A percentile compares a stretch with the other conserved stretches of the same genome.
Evolutionary conservation across 164 flowering plant species (phyloP).

Genomic region (Platanus orientalis): DNA sequence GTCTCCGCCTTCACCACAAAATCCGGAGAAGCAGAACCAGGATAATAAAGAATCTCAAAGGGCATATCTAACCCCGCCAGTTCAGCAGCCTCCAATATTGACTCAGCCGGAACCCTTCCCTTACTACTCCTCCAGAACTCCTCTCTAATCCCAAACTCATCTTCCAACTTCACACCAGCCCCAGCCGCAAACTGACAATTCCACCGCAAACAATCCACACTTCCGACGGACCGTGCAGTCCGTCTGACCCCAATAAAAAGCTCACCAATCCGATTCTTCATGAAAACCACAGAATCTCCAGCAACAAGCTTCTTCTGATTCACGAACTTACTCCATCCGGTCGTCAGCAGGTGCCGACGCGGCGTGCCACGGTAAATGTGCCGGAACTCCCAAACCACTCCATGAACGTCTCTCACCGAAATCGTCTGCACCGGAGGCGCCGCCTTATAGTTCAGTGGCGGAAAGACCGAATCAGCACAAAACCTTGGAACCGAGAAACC

Average conservation of each 20-base stretch:
- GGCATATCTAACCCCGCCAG: constrained; percentile 38
- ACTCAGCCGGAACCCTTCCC: constrained; percentile 32
- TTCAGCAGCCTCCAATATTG: constrained; percentile 37
- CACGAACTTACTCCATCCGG: constrained; percentile 93
- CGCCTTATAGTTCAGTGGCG: constrained; percentile 41
- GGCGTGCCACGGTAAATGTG: constrained; percentile 77
- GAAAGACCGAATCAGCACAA: constrained; percentile 80
- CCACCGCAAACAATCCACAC: constrained; percentile 24
- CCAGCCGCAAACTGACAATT: neutral
- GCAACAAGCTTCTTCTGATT: constrained; percentile 65
- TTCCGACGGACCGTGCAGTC: constrained; percentile 13
- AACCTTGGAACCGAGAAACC: constrained; percentile 82
- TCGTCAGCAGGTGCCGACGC: constrained; percentile 69
- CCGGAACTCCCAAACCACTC: constrained; percentile 54
- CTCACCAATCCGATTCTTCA: constrained; percentile 32
- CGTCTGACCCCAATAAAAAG: constrained; percentile 57
- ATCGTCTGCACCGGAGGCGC: constrained; percentile 75
- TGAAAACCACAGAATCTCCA: constrained; percentile 77
- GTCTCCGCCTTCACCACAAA: no score
- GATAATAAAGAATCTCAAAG: constrained; percentile 66
- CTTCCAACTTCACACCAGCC: constrained; percentile 9
- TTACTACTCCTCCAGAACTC: constrained; percentile 27
- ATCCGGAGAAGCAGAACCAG: constrained; percentile 48
- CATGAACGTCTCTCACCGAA: constrained; percentile 44
- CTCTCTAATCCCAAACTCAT: constrained; percentile 4